These are phyloP conservation scores for Trichoderma atroviride DNA, from an alignment of 2,329 filamentous ascomycete genomes.

Conservation along the genomic window DNA sequence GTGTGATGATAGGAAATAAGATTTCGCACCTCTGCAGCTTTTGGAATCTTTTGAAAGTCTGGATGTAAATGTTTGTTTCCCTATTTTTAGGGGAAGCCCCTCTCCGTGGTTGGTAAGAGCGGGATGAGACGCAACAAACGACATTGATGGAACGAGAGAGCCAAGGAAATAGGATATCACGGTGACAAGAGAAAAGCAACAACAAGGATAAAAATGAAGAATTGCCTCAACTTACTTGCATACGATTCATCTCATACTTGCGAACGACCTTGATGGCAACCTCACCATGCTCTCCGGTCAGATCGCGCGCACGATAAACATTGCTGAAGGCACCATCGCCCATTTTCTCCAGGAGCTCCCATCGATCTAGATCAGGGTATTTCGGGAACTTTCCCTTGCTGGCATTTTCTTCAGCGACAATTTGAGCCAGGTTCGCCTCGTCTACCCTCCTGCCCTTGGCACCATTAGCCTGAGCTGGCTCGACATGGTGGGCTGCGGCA, in stretches of 20 bases:
- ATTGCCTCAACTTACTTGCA: conserved; percentile 75
- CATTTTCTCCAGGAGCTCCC: conserved; percentile 93
- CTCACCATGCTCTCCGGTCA: conserved; percentile 69
- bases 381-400: conserved; percentile 81
- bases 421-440: conserved; percentile 75
- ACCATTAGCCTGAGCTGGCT: conserved; percentile 52
- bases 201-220: conserved; percentile 32
- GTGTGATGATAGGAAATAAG: conserved; percentile 38
- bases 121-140: conserved; percentile 31
- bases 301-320: conserved; percentile 86
- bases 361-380: conserved; percentile 57
- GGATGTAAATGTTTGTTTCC: conserved; percentile 91
- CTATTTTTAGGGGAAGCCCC: conserved; percentile 58
- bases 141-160: conserved; percentile 22
- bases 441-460: conserved; percentile 46
- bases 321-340: conserved; percentile 99
- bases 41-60: conserved; percentile 92
- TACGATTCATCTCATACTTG: conserved; percentile 98
- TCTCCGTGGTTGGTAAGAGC: conserved; percentile 58
- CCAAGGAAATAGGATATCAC: conserved; percentile 28
- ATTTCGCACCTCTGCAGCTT: conserved; percentile 93
- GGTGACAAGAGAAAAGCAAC: conserved; percentile 26
- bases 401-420: conserved; percentile 90
- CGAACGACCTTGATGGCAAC: conserved; percentile 98
- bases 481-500: conserved; percentile 63